These are phyloP conservation scores for Trametes hirsuta DNA, from an alignment of 1,284 basidiomycete species.

Conservation along the genomic window DNA sequence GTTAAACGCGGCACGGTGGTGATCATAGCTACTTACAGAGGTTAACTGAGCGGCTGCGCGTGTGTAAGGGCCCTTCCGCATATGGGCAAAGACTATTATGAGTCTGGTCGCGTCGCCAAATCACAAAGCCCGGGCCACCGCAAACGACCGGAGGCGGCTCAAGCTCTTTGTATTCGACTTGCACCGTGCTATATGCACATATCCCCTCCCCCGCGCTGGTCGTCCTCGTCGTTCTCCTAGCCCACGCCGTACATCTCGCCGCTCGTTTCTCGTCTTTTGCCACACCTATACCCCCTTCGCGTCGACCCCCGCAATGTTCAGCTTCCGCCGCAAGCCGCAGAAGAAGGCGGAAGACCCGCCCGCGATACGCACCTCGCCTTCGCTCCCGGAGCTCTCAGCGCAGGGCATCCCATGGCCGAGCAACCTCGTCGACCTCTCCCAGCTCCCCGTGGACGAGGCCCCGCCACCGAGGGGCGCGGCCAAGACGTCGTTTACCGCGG, in stretches of 20 bases:
- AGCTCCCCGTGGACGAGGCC: conserved; percentile 52
- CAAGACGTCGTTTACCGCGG: conserved; percentile 60
- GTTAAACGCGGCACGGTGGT: too few species aligned
- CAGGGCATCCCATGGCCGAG: conserved; percentile 81
- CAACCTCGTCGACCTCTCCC: conserved; percentile 70
- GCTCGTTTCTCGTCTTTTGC: conserved; percentile 13
- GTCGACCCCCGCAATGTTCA: conserved; percentile 57
- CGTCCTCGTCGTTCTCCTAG: conserved; percentile 14
- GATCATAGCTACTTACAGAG: not conserved
- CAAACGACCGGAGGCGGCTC: not conserved
- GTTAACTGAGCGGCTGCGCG: not conserved
- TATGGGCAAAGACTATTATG: too few species aligned
- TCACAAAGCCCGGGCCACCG: too few species aligned
- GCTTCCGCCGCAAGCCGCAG: conserved; percentile 64
- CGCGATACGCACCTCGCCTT: conserved; percentile 65
- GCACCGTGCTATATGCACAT: conserved; percentile 16
- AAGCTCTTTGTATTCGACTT: conserved; percentile 8
- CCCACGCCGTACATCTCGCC: conserved; percentile 10
- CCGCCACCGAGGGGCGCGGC: conserved; percentile 60
- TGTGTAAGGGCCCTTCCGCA: too few species aligned
- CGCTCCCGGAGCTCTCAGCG: conserved; percentile 71
- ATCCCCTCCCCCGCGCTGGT: conserved; percentile 24
- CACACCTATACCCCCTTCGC: conserved; percentile 3
- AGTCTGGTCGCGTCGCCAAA: too few species aligned
- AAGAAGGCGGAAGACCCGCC: conserved; percentile 46